Conservation (phyloP, 352 stramenopile genomes). For the Phytophthora europaea region DNA sequence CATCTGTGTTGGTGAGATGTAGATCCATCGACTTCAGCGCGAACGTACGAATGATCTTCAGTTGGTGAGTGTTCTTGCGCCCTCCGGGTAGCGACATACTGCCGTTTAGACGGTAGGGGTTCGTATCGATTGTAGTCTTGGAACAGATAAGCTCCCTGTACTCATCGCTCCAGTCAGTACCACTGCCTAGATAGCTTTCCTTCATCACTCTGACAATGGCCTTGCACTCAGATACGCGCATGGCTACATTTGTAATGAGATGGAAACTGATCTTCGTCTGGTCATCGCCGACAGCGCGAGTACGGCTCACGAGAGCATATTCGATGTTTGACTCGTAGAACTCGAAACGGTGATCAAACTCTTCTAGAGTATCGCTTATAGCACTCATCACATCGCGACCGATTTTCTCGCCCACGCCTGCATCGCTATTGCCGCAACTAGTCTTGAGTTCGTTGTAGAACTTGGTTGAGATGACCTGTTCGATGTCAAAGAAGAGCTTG, state of each 20-base stretch:
- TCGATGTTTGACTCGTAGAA: background rate
- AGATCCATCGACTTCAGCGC: no score
- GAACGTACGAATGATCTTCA: no score
- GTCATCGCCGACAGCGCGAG: background rate
- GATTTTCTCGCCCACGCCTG: background rate
- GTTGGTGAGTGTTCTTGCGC: no score
- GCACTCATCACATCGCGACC: background rate
- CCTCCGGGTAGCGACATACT: no score
- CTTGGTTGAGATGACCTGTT: background rate
- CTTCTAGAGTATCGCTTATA: no score
- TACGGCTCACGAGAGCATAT: background rate
- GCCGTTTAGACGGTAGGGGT: no score
- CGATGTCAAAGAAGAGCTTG: slow-evolving; percentile 4
- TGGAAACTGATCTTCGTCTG: slow-evolving; percentile 19
- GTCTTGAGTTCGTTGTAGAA: background rate
- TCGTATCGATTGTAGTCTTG: background rate
- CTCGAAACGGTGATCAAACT: background rate
- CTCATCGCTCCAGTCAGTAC: background rate
- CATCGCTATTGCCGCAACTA: background rate
- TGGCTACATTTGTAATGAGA: slow-evolving; percentile 5
- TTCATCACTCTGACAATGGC: background rate
- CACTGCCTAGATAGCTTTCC: background rate
- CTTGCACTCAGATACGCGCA: background rate
- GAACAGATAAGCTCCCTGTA: background rate
- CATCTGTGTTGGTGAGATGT: no score